Conservation (phyloP, 495 filamentous ascomycete species). For the Aspergillus diversus region DNA sequence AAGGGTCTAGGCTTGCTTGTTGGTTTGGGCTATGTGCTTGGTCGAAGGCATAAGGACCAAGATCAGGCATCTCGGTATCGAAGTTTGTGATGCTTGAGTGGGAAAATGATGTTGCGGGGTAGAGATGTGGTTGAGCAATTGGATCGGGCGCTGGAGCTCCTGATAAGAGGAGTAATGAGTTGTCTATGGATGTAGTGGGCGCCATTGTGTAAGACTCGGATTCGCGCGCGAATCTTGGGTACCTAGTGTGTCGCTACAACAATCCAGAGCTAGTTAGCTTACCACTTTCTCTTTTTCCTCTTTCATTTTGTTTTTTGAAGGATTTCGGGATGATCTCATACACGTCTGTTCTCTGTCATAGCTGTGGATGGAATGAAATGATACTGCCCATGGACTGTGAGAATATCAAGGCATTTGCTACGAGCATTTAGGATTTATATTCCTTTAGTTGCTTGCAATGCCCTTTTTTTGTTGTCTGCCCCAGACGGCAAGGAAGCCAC, state of each 20-base stretch:
- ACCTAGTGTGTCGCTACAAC: slow-evolving; percentile 9
- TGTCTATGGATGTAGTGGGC: slow-evolving; percentile 7
- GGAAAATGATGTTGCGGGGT: slow-evolving; percentile 8
- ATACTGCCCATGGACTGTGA: neutral
- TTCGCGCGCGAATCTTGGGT: neutral
- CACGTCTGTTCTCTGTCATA: slow-evolving; percentile 2
- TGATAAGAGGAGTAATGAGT: slow-evolving; percentile 4
- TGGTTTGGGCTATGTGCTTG: neutral
- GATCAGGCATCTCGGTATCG: slow-evolving; percentile 1
- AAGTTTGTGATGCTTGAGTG: neutral
- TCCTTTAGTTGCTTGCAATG: neutral
- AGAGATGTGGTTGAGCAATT: slow-evolving; percentile 1
- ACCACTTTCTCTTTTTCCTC: neutral
- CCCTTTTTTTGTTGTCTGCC: neutral
- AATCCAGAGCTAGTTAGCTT: neutral
- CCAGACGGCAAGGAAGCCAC: neutral
- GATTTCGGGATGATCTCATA: neutral
- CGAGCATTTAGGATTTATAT: slow-evolving; percentile 2
- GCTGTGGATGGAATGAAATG: neutral
- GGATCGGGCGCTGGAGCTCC: slow-evolving; percentile 1
- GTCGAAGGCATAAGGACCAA: slow-evolving; percentile 4
- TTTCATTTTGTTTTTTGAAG: neutral
- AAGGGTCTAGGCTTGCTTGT: slow-evolving; percentile 4
- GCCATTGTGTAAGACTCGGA: neutral
- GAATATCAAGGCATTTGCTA: neutral